These are phyloP conservation scores for Botrytis porri DNA, from an alignment of 2,329 filamentous ascomycete species.

Conservation along the genomic window DNA sequence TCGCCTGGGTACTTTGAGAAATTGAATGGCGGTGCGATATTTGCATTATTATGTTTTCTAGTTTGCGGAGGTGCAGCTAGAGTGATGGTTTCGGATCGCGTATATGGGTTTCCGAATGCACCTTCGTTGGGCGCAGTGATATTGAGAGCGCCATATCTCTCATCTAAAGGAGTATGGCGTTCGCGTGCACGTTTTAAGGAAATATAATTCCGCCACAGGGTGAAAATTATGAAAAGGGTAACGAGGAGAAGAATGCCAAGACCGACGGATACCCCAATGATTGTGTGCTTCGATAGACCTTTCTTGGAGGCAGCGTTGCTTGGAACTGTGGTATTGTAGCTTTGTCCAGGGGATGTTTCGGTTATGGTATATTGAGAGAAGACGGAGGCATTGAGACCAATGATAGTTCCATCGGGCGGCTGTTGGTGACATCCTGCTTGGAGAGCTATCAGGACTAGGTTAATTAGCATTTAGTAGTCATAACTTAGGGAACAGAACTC, in stretches of 20 bases:
- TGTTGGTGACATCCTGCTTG: constrained; percentile 34
- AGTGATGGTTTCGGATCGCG: not conserved
- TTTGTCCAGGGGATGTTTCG: constrained; percentile 27
- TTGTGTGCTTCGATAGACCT: constrained; percentile 25
- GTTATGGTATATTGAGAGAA: constrained; percentile 31
- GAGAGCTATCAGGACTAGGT: constrained; percentile 4
- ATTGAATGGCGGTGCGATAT: not conserved
- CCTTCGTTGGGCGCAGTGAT: constrained; percentile 16
- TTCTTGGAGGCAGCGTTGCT: constrained; percentile 20
- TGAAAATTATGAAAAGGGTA: constrained; percentile 5
- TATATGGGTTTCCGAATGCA: not conserved
- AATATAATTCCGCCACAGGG: not conserved
- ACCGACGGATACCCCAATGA: constrained; percentile 34
- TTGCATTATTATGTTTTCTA: not conserved
- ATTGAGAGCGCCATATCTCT: constrained; percentile 12
- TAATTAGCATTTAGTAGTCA: not conserved
- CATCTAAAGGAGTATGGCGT: constrained; percentile 4
- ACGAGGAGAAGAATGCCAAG: constrained; percentile 23
- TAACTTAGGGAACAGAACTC: constrained; percentile 5
- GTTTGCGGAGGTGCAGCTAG: not conserved
- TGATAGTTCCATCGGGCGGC: constrained; percentile 24
- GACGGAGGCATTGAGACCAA: constrained; percentile 32
- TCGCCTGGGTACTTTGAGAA: constrained; percentile 7
- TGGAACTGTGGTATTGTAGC: constrained; percentile 16
- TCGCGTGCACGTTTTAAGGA: not conserved